Base-by-base conservation (phyloP, 108 stramenopile genomes). In the Cyclotella sp. region DNA sequence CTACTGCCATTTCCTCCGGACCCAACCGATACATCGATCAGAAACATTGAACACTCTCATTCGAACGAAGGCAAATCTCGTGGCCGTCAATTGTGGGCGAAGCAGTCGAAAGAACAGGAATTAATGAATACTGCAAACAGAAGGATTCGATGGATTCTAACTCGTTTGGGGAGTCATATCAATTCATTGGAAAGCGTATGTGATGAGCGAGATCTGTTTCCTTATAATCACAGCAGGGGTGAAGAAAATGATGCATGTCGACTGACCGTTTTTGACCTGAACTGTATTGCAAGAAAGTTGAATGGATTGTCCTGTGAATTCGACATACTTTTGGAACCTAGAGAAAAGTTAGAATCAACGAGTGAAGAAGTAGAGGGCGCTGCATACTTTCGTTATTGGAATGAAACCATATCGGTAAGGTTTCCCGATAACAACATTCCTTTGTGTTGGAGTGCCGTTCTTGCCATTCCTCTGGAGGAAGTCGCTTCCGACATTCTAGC, bases 1-100 rank as follows among this genome's bases (percentile, higher is more conserved):
- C 30, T 55, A 3, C n/a, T 57, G 54, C 53, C 69, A 14, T 70
- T 70, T 41, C 44, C 69, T n/a, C 69, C 69, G 19, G 26, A 34
- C 4, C 8, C 55, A n/a, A 2, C 53, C 10, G 8, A 55, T 52
- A 15, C n/a, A 55, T 15, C 0, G 13, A 0, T 57, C 29, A 16
- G 26, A 43, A n/a, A n/a, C n/a, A n/a, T n/a, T 22, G 49, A 68
- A 14, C 47, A 68, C 1, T 14, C 27, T 19, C 5, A 51, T 19
- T 19, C 18, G 3, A 8, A 19, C 19, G 19, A 51, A 3, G 5
- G 8, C 3, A 19, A 1, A 51, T 26, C 26, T 46, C 67, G 30
- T 18, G 67, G 49, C 16, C 16, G 49, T 15, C 13, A 51, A 53
- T 26, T 60, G 11, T 60, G 58, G 70, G 27, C 60, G 21, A 54